Evolutionary conservation across 177 flowering plant species (phyloP).

Genomic region (Vitis hybrid): DNA sequence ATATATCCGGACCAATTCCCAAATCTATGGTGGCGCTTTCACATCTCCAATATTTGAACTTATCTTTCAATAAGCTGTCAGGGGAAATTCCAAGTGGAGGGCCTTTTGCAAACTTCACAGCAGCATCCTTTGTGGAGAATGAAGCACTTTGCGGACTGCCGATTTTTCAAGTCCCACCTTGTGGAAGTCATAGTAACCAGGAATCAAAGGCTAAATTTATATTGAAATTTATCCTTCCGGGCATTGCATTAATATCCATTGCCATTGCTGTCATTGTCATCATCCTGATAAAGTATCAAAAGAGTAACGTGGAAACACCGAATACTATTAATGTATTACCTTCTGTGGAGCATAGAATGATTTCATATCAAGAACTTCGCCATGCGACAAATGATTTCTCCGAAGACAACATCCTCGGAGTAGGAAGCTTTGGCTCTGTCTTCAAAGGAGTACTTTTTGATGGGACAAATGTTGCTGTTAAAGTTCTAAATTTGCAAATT

Average conservation of each 20-base stretch:
- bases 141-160: conserved; percentile 18
- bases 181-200: background rate
- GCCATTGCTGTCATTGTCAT: background rate
- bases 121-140: conserved; percentile 11
- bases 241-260: background rate
- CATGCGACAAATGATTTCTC: no score
- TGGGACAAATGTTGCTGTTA: no score
- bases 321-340: no score
- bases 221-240: background rate
- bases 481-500: no score
- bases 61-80: conserved; percentile 15
- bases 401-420: no score
- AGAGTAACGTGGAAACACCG: no score
- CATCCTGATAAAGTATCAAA: no score
- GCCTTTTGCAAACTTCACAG: conserved; percentile 13
- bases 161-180: conserved; percentile 10
- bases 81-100: conserved; percentile 23
- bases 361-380: no score
- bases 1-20: conserved; percentile 25
- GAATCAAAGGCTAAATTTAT: background rate
- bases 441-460: no score
- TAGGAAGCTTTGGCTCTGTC: no score
- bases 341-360: no score
- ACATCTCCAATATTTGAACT: conserved; percentile 11
- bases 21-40: conserved; percentile 10